These are phyloP conservation scores for Endocarpon pusillum DNA, from an alignment of 495 filamentous ascomycete genomes.

Conservation along the genomic window DNA sequence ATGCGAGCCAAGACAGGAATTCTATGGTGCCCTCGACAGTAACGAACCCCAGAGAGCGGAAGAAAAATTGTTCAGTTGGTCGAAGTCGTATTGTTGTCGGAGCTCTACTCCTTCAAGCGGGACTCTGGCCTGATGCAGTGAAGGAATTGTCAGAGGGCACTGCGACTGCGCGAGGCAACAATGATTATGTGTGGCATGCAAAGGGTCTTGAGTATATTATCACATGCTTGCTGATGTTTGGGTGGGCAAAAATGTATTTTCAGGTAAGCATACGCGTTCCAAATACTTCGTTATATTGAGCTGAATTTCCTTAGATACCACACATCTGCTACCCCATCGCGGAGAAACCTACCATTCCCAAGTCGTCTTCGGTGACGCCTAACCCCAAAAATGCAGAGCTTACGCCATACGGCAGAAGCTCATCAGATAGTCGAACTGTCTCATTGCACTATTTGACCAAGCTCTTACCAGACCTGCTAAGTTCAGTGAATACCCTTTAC, in stretches of 20 bases:
- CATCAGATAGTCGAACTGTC: conserved; percentile 31
- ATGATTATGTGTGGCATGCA: conserved; percentile 91
- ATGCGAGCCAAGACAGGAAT: conserved; percentile 54
- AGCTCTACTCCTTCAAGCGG: conserved; percentile 71
- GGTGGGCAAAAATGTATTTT: conserved; percentile 76
- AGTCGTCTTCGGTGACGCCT: conserved; percentile 17
- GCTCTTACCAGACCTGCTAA: conserved; percentile 56
- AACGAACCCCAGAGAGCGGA: conserved; percentile 51
- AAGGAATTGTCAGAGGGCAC: conserved; percentile 72
- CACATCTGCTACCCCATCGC: conserved; percentile 39
- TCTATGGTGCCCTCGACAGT: conserved; percentile 75
- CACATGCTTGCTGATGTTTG: conserved; percentile 66
- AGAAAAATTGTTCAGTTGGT: conserved; percentile 66
- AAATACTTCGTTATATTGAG: conserved; percentile 2
- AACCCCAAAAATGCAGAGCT: conserved; percentile 27
- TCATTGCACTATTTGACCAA: conserved; percentile 45
- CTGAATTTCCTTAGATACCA: conserved; percentile 33
- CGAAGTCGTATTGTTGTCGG: conserved; percentile 69
- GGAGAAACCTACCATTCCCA: conserved; percentile 31
- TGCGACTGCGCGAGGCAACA: conserved; percentile 55
- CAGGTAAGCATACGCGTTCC: conserved; percentile 32
- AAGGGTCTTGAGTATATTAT: conserved; percentile 83
- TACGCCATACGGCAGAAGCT: conserved; percentile 18
- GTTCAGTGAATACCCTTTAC: conserved; percentile 72
- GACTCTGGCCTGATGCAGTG: conserved; percentile 76